Evolutionary conservation across 768 basidiomycete species (phyloP).

Genomic region (Russula sp.): DNA sequence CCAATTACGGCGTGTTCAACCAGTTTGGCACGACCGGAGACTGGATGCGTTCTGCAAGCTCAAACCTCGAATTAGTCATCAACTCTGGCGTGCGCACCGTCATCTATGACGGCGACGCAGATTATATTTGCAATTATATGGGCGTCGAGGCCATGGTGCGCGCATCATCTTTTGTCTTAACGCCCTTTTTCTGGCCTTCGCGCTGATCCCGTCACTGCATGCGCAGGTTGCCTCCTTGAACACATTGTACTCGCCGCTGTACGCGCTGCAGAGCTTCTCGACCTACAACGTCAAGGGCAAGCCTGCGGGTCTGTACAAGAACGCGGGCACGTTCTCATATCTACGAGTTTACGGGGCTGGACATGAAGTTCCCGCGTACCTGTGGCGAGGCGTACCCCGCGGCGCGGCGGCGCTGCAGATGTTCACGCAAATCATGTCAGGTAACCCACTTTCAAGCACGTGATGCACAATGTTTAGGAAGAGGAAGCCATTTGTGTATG

Average conservation of each 20-base stretch:
- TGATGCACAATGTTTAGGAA: no score
- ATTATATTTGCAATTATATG: constrained; percentile 54
- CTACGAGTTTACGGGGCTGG: constrained; percentile 49
- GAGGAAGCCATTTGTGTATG: no score
- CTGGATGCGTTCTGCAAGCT: constrained; percentile 53
- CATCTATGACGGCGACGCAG: constrained; percentile 58
- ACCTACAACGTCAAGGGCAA: constrained; percentile 52
- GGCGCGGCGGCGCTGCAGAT: constrained; percentile 38
- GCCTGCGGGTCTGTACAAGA: constrained; percentile 53
- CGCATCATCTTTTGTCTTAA: neutral
- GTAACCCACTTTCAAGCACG: constrained; percentile 34
- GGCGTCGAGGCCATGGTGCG: constrained; percentile 58
- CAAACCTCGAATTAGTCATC: constrained; percentile 50
- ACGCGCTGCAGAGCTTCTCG: constrained; percentile 44
- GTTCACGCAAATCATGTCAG: constrained; percentile 40
- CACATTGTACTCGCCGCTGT: constrained; percentile 47
- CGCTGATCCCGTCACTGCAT: neutral
- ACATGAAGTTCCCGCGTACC: constrained; percentile 38
- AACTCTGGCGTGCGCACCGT: constrained; percentile 54
- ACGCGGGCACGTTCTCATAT: constrained; percentile 57
- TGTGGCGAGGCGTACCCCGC: constrained; percentile 31
- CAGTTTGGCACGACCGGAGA: constrained; percentile 53
- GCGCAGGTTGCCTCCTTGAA: constrained; percentile 47
- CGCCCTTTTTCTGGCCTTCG: neutral
- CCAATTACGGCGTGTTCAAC: constrained; percentile 39